These are phyloP conservation scores for Cercophora sp. DNA, from an alignment of 495 filamentous ascomycete genomes.

Conservation along the genomic window DNA sequence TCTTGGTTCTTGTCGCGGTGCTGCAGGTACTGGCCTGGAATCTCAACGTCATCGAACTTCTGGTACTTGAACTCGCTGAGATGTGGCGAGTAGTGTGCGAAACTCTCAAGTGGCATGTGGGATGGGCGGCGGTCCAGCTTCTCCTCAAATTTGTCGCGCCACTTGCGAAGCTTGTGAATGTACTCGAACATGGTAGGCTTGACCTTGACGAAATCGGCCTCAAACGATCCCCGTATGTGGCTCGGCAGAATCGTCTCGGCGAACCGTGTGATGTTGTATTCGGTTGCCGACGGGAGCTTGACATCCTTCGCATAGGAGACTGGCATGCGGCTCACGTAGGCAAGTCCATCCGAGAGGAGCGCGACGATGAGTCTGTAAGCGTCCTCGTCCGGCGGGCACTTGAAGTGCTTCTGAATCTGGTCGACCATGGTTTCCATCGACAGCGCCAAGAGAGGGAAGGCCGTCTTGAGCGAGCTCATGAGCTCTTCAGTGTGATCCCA, in stretches of 20 bases:
- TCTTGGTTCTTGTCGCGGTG: constrained; percentile 98
- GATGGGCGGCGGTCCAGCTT: constrained; percentile 83
- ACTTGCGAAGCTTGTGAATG: constrained; percentile 91
- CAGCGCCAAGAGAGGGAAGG: constrained; percentile 88
- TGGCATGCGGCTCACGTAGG: constrained; percentile 83
- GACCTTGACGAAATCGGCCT: constrained; percentile 87
- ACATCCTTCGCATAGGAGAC: constrained; percentile 81
- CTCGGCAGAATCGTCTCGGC: constrained; percentile 91
- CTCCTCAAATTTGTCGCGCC: constrained; percentile 97
- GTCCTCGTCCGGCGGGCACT: constrained; percentile 96
- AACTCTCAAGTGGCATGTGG: constrained; percentile 64
- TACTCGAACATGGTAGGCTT: constrained; percentile 97
- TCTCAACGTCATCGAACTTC: constrained; percentile 97
- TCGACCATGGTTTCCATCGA: constrained; percentile 99
- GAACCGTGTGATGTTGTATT: constrained; percentile 93
- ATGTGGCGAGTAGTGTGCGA: constrained; percentile 65
- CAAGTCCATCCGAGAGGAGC: constrained; percentile 86
- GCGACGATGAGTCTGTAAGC: constrained; percentile 97
- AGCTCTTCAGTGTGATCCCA: constrained; percentile 98
- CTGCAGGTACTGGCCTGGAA: constrained; percentile 93
- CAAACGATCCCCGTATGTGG: constrained; percentile 91
- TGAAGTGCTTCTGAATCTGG: constrained; percentile 97
- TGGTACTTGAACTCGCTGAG: constrained; percentile 95
- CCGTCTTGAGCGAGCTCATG: constrained; percentile 87
- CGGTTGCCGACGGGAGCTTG: constrained; percentile 83